Base-by-base conservation (phyloP, 2,329 filamentous ascomycete genomes). In the Stagonosporopsis rhizophila region DNA sequence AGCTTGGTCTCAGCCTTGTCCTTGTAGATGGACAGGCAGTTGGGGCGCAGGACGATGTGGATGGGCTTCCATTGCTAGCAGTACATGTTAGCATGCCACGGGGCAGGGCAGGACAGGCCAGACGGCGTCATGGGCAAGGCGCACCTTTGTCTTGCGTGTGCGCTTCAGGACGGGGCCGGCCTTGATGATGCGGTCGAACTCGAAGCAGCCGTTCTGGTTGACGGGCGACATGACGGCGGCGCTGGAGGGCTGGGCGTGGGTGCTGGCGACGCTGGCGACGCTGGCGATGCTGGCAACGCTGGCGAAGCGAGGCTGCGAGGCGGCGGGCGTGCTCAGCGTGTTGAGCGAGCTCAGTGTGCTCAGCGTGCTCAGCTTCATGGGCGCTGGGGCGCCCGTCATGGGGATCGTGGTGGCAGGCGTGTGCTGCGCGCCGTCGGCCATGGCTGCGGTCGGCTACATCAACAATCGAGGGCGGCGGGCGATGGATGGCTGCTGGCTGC, bases 1-100 rank as follows among this genome's bases (percentile, higher is more conserved):
- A 99, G 85, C 75, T 93, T 93, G 67, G 89, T 90, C 78, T 97
- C 93, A 67, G 93, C 90, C 67, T 91, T 87, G 72, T 94, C 90
- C 77, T 94, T 96, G 83, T 99, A 99, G 59, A 97, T 88, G 47
- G 91, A 97, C 30, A 99, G 84, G 19, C 91, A 85, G 67, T 95
- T 96, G 0, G 94, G 93, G 60, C 95, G 89, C 41, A 99, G 85
- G 37, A 99, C 95, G 38, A 98, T 82, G 77, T 90, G 95, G 59
- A 93, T 87, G 6, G 89, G 82, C 79, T 96, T 96, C 95, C 95
- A 99, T 60, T 90, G 88, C 87, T 96, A n/a, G n/a, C n/a, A n/a
- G 77, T 58, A 39, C 22, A 7, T 37, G 44, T 63, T 60, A 66
- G 65, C 12, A 30, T 11, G 28, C 25, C 5, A 27, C 5, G 28